Conservation (phyloP, 352 stramenopile species). For the Lagenidium giganteum region DNA sequence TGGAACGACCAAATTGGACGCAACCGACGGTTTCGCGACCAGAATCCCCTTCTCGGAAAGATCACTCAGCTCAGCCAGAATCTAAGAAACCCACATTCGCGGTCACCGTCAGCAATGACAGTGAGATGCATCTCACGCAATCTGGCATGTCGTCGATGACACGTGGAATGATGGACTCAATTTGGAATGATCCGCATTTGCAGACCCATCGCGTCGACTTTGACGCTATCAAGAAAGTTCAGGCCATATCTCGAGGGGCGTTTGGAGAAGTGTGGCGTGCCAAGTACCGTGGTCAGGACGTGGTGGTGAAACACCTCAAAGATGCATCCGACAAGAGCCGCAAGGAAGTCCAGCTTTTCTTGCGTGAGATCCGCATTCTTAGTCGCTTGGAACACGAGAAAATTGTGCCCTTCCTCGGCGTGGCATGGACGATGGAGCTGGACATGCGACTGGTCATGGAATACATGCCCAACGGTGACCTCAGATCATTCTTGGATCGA, state of each 20-base stretch:
- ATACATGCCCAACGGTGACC: conserved; percentile 12
- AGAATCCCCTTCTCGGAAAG: too few relatives aligned
- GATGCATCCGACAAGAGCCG: neutral
- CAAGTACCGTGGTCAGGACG: neutral
- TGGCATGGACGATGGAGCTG: conserved; percentile 8
- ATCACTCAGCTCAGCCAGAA: too few relatives aligned
- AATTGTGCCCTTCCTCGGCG: conserved; percentile 7
- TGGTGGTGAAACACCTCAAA: neutral
- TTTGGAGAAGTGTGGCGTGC: neutral
- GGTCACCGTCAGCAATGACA: too few relatives aligned
- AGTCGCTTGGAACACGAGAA: conserved; percentile 3
- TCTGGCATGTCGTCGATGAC: too few relatives aligned
- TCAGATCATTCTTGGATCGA: conserved; percentile 2
- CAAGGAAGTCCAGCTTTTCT: neutral
- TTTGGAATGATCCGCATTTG: neutral
- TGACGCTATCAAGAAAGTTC: neutral
- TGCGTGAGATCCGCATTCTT: conserved; percentile 3
- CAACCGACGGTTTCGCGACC: too few relatives aligned
- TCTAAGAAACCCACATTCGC: too few relatives aligned
- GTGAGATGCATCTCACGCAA: too few relatives aligned
- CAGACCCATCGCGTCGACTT: conserved; percentile 2
- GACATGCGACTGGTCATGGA: conserved; percentile 11
- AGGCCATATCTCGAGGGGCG: neutral
- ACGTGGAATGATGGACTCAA: neutral
- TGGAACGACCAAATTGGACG: too few relatives aligned